Evolutionary conservation across 805 yeast genomes (phyloP).

Genomic region (Grigorovia humatica): DNA sequence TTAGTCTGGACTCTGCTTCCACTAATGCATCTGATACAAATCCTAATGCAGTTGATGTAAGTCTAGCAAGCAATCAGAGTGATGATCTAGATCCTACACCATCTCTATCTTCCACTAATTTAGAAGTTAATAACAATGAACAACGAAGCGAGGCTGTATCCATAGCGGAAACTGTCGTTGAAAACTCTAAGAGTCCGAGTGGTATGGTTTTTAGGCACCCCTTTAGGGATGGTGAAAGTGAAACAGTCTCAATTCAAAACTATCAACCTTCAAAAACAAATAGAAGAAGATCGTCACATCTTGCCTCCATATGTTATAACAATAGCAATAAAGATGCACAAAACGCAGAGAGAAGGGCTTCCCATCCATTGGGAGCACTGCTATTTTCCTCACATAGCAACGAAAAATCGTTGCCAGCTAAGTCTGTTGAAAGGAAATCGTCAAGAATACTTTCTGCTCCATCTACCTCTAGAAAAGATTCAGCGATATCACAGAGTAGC

Average conservation of each 20-base stretch:
- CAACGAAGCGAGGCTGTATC: not conserved
- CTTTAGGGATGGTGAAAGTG: slow-evolving; percentile 24
- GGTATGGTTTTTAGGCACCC: slow-evolving; percentile 51
- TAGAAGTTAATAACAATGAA: no score
- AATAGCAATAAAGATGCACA: no score
- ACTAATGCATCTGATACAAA: not conserved
- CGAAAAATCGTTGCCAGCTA: not conserved
- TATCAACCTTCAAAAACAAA: not conserved
- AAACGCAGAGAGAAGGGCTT: slow-evolving; percentile 1
- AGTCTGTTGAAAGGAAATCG: slow-evolving; percentile 6
- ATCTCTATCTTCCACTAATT: not conserved
- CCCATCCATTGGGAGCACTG: slow-evolving; percentile 1
- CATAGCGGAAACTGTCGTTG: not conserved
- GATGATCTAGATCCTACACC: not conserved
- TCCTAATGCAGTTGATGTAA: not conserved
- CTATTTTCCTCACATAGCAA: not conserved
- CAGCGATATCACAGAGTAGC: slow-evolving; percentile 27
- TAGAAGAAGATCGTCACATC: slow-evolving; percentile 1
- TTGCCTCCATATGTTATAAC: not conserved
- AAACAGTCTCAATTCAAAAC: not conserved
- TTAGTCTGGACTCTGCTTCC: not conserved
- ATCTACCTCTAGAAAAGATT: slow-evolving; percentile 30
- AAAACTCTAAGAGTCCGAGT: slow-evolving; percentile 2
- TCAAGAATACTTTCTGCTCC: slow-evolving; percentile 7
- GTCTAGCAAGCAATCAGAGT: not conserved